Evolutionary conservation across 2,329 filamentous ascomycete genomes (phyloP), one percentile per base, ranked within the genome.

Genomic region (Hypomyces perniciosus): DNA sequence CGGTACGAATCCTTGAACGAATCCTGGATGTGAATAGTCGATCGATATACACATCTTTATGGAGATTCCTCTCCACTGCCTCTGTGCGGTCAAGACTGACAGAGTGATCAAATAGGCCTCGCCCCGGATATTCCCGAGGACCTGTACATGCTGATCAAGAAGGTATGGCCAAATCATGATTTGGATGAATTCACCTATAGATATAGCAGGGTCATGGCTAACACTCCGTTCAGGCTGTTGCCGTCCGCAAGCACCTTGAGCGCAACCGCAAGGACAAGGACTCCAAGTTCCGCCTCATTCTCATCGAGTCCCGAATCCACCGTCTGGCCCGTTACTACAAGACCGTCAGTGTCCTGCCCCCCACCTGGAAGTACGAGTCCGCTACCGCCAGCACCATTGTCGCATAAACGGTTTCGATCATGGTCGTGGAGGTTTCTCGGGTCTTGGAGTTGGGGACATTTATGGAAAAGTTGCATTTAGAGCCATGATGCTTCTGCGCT

Each of bases 221-320:
- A 50, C 27, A 20, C 31, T 26, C 12, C 7, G 5, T 61, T 61
- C 56, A 93, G 90, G 91, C 91, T 67, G 91, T 96, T 67, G 87
- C 91, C 72, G 93, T 99, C 80, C 92, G 93, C 81, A 99, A 99
- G 89, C 95, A 99, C 80, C 90, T 99, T 65, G 90, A 96, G 85
- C 90, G 90, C 79, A 99, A 99, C 87, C 92, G 93, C 79, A 99
- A 99, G 86, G 93, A 99, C 84, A 95, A 90, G 83, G 93, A 99
- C 84, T 89, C 86, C 83, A 99, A 99, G 84, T 99, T 99, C 89
- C 92, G 93, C 73, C 89, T 99, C 63, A 99, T 99, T 92, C 88
- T 99, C 67, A 95, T 99, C 79, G 93, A 99, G 84, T 97, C 93
- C 73, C 90, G 95, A 79, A 97, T 99, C 78, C 93, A 99, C 88